Percentiles rank a stretch among this genome's conserved stretches.
These are phyloP conservation scores for Schrenkiella parvula DNA, from an alignment of 345 rosid species.

Conservation along the genomic window DNA sequence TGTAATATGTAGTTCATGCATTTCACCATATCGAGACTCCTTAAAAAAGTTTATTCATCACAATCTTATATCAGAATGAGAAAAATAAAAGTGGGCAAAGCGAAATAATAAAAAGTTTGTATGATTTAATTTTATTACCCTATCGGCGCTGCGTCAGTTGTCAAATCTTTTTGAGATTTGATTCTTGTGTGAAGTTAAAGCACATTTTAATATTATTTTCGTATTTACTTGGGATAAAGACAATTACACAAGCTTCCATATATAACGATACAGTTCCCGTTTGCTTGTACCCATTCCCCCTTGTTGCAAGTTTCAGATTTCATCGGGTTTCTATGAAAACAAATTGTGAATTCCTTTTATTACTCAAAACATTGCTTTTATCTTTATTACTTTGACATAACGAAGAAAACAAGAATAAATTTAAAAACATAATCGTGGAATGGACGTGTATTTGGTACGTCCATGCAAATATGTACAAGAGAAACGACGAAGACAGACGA, in stretches of 20 bases:
- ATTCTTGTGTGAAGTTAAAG: constrained; percentile 11
- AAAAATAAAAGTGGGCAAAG: background rate
- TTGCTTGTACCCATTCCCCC: background rate
- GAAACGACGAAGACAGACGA: too few relatives aligned
- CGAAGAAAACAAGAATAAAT: too few relatives aligned
- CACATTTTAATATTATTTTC: background rate
- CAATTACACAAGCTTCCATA: constrained; percentile 9
- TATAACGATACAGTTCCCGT: background rate
- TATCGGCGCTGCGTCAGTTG: constrained; percentile 16
- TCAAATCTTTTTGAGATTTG: constrained; percentile 28
- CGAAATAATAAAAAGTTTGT: background rate
- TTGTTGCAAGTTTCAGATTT: background rate
- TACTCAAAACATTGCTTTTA: too few relatives aligned
- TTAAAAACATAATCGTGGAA: too few relatives aligned
- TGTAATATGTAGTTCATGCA: background rate
- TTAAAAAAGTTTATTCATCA: background rate
- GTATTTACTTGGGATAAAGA: background rate
- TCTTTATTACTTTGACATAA: too few relatives aligned
- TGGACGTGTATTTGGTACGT: too few relatives aligned
- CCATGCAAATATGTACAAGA: too few relatives aligned
- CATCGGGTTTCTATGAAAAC: background rate
- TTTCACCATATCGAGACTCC: background rate
- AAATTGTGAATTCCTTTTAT: too few relatives aligned
- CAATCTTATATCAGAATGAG: background rate
- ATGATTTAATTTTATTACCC: background rate